These are phyloP conservation scores for Hanseniaspora gamundiae DNA, from an alignment of 1,139 yeast species.

Conservation along the genomic window DNA sequence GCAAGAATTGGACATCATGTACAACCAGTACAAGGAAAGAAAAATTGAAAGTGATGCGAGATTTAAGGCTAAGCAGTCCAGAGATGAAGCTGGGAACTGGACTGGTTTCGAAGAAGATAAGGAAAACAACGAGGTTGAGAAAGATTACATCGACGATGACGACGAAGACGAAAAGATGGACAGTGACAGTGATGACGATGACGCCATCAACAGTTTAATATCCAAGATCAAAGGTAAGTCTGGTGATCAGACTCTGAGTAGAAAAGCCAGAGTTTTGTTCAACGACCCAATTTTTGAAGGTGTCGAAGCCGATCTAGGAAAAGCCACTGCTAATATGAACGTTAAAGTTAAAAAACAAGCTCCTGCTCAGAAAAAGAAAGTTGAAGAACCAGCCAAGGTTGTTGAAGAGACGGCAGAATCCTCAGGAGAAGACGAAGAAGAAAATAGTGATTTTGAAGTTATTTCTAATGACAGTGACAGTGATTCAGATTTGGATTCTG, in stretches of 20 bases:
- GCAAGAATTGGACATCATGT: slow-evolving; percentile 73
- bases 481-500: slow-evolving; percentile 26
- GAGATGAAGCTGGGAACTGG: slow-evolving; percentile 79
- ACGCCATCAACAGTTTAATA: slow-evolving; percentile 50
- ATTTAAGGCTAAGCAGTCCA: slow-evolving; percentile 62
- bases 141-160: slow-evolving; percentile 24
- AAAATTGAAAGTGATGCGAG: slow-evolving; percentile 73
- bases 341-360: slow-evolving; percentile 4
- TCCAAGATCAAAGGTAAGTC: slow-evolving; percentile 40
- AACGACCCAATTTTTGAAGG: slow-evolving; percentile 67
- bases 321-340: not conserved
- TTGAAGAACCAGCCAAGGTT: slow-evolving; percentile 9
- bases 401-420: slow-evolving; percentile 12
- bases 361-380: slow-evolving; percentile 9
- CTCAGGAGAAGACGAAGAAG: slow-evolving; percentile 20
- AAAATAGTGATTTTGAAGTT: slow-evolving; percentile 40
- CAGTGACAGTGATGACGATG: slow-evolving; percentile 60
- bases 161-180: slow-evolving; percentile 31
- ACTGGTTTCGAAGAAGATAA: slow-evolving; percentile 52
- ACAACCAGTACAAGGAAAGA: slow-evolving; percentile 57
- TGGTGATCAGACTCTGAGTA: slow-evolving; percentile 44
- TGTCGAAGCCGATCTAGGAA: slow-evolving; percentile 34
- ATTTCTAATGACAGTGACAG: slow-evolving; percentile 34
- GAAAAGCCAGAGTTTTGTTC: slow-evolving; percentile 65
- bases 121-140: slow-evolving; percentile 32